Percentiles rank a stretch among this genome's conserved stretches.
Evolutionary conservation across 2,329 filamentous ascomycete species (phyloP).

Genomic region (Alternaria conjuncta): DNA sequence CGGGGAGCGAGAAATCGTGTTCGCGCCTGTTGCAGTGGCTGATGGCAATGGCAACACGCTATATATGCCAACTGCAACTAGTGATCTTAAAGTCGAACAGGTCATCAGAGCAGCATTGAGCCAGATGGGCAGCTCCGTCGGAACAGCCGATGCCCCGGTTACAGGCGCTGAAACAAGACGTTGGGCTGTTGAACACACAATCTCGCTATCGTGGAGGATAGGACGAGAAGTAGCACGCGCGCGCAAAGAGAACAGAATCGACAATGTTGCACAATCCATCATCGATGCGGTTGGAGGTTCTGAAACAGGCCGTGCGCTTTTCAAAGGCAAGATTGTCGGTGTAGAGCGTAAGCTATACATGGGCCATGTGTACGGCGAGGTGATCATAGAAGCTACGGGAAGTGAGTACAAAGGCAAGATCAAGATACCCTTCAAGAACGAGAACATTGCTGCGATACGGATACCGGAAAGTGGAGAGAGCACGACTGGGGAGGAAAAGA

Average conservation of each 20-base stretch:
- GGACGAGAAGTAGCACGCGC: constrained; percentile 46
- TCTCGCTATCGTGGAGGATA: constrained; percentile 49
- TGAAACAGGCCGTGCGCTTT: constrained; percentile 49
- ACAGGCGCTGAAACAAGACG: constrained; percentile 46
- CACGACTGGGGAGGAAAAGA: constrained; percentile 40
- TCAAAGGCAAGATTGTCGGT: constrained; percentile 55
- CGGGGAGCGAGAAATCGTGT: constrained; percentile 48
- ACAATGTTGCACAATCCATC: constrained; percentile 47
- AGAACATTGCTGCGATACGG: constrained; percentile 68
- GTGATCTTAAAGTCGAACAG: constrained; percentile 49
- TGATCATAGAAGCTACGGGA: constrained; percentile 47
- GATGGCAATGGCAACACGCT: constrained; percentile 53
- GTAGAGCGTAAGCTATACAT: constrained; percentile 51
- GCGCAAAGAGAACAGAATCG: constrained; percentile 45
- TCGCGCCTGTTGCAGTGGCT: constrained; percentile 48
- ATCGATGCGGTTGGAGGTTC: constrained; percentile 52
- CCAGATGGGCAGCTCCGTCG: constrained; percentile 47
- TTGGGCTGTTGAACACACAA: constrained; percentile 50
- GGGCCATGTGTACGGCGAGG: constrained; percentile 53
- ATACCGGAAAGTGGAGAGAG: constrained; percentile 33
- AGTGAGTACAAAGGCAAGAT: constrained; percentile 53
- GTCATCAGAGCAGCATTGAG: constrained; percentile 46
- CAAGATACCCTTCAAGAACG: constrained; percentile 76
- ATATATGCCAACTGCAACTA: constrained; percentile 47
- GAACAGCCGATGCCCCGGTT: constrained; percentile 47